Evolutionary conservation across 768 basidiomycete species (phyloP), one percentile per base, ranked within the genome.

Genomic region (Panus rudis): DNA sequence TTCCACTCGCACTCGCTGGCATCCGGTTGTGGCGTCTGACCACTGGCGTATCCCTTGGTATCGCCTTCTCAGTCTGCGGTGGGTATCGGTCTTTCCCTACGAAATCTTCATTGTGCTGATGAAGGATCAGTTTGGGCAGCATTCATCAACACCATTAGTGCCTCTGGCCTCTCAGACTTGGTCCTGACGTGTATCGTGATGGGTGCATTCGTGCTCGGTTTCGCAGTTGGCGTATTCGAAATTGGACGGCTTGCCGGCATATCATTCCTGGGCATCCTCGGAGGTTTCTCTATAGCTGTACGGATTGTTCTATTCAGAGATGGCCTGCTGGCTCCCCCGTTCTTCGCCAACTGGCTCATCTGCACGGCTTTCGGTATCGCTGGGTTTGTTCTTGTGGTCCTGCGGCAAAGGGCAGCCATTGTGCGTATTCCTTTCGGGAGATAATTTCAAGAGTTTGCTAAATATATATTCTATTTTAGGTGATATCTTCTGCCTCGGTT

Each of bases 21-120:
- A 67, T 84, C 37, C 68, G 78, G 21, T 69, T 75, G 2, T 72
- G 73, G 66, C 69, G 78, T 41, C 24, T 78, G 1, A 79, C 79
- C 3, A 73, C 75, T 0, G 81, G 75, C 22, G 61, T 67, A 2
- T 75, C 73, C 2, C 53, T 78, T 19, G 81, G 79, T 4, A 47
- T 75, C n/a, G 67, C 71, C n/a, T 59, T 59, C 4, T 61, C 68
- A 4, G 66, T 80, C 5, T 68, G 67, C 41, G 35, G 61, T 63
- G 41, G 38, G 58, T 54, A 3, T 1, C 37, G 7, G 17, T 14
- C 8, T 13, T 10, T 8, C 28, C 8, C 4, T 33, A 24, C 3
- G 4, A 3, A 1, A 21, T 20, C 25, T 39, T 41, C 20, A 26
- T 16, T 35, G 3, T 23, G 21, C 27, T n/a, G 13, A 23, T 24